Percentiles rank a stretch among this genome's conserved stretches.
These are phyloP conservation scores for Adansonia gregorii DNA, from an alignment of 441 rosid genomes.

Conservation along the genomic window DNA sequence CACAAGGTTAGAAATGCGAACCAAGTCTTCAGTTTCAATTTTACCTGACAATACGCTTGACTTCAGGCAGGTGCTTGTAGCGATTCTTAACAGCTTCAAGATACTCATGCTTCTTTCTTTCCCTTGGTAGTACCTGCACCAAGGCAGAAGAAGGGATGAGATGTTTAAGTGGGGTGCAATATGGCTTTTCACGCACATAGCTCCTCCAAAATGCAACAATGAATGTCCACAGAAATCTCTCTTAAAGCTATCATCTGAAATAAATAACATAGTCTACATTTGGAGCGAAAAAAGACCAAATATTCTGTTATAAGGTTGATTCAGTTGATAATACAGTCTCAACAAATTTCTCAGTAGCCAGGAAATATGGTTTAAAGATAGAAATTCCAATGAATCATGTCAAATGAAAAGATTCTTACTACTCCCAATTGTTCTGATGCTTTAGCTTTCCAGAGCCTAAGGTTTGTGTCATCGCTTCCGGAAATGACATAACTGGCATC, in stretches of 20 bases:
- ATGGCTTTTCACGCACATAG: not conserved
- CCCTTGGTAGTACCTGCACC: constrained; percentile 85
- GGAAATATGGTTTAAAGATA: constrained; percentile 10
- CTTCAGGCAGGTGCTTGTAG: constrained; percentile 87
- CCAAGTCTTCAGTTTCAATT: constrained; percentile 1
- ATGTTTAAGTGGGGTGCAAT: not conserved
- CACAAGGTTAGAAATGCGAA: not conserved
- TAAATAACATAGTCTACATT: not conserved
- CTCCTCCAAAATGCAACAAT: not conserved
- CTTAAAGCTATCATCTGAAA: not conserved
- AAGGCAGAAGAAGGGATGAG: not conserved
- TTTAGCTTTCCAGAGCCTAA: constrained; percentile 95
- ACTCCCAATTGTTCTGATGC: constrained; percentile 97
- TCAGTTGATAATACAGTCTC: constrained; percentile 1
- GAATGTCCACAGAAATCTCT: not conserved
- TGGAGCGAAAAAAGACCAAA: not conserved
- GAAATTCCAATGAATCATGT: not conserved
- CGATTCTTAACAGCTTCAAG: constrained; percentile 83
- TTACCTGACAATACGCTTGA: constrained; percentile 89
- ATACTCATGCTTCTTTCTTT: constrained; percentile 77
- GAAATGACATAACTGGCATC: constrained; percentile 88
- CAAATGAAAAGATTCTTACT: constrained; percentile 55
- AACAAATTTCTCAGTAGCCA: constrained; percentile 2
- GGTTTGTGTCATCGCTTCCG: constrained; percentile 93
- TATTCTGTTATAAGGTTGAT: not conserved